phyloP scores from a whole-genome alignment of 2,329 filamentous ascomycete genomes.

The Bipolaris bicolor region DNA sequence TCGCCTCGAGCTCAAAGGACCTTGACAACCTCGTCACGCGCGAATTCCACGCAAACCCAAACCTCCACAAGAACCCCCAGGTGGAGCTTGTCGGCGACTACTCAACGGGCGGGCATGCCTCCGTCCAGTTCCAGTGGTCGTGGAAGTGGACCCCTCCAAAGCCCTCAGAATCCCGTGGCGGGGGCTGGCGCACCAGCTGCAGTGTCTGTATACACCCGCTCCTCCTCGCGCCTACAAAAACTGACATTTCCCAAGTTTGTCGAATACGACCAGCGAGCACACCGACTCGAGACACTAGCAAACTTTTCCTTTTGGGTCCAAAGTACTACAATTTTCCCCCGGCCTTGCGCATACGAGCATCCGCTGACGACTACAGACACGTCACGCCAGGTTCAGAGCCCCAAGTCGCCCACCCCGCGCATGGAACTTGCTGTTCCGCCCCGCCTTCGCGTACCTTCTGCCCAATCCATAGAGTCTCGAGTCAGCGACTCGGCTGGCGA shows the following conservation, averaged over 20 bases:
- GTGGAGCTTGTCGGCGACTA: conserved; percentile 95
- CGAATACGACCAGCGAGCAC: conserved; percentile 93
- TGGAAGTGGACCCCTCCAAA: conserved; percentile 98
- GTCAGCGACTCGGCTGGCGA: conserved; percentile 72
- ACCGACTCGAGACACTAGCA: conserved; percentile 84
- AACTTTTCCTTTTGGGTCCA: conserved; percentile 96
- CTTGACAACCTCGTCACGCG: conserved; percentile 92
- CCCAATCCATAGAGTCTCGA: conserved; percentile 84
- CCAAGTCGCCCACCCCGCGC: conserved; percentile 65
- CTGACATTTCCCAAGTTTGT: conserved; percentile 70
- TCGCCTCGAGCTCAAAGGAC: conserved; percentile 82
- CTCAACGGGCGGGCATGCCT: conserved; percentile 78
- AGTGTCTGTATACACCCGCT: conserved; percentile 65
- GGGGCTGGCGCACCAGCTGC: conserved; percentile 95
- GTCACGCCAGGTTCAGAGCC: conserved; percentile 47
- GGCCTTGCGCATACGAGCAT: background rate
- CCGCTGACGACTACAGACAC: conserved; percentile 43
- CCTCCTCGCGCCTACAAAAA: background rate
- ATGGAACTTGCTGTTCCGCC: conserved; percentile 75
- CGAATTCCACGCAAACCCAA: conserved; percentile 96
- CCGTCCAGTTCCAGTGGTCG: conserved; percentile 89
- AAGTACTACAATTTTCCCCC: conserved; percentile 58
- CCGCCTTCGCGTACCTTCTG: conserved; percentile 81
- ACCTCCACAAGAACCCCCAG: conserved; percentile 95
- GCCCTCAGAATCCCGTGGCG: conserved; percentile 76